Base-by-base conservation (phyloP, 495 filamentous ascomycete genomes). In the Penicillium malachiteum region DNA sequence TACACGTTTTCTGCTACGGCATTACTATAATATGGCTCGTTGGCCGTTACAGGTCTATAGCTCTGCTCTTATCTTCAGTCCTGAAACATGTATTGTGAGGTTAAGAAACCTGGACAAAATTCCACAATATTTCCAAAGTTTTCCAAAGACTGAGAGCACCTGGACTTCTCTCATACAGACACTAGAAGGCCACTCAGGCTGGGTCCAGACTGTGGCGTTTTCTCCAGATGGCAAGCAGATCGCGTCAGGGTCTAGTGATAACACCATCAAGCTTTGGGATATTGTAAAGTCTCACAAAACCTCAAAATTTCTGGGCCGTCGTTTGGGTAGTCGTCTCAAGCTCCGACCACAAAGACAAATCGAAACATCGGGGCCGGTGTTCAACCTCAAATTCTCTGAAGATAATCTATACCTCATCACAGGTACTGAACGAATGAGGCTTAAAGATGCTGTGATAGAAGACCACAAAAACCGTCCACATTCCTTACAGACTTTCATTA, bases 261-360 rank as follows among this genome's bases (percentile, higher is more conserved):
- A 55, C 1, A 71, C 60, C 9, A 50, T 79, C n/a, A 50, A 32
- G 1, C 54, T 61, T 38, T 62, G 50, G 59, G 42, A 62, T 17
- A 0, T 26, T 26, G 2, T 26, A 26, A 26, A 26, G 21, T 4
- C 21, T 26, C 2, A 26, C 21, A 26, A 26, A 4, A 26, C 21
- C 4, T 26, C 21, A 26, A 26, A 26, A 26, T 26, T 26, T 26
- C 21, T 26, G 1, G 4, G 21, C 21, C 21, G 21, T 26, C 21
- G 21, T 26, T 26, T 26, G 21, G 21, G 21, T 4, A 26, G 21
- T 26, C 21, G 21, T 26, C 21, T 26, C 21, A 26, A 26, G 4
- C 21, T 26, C 21, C 21, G 21, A 26, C 21, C 4, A 4, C 21
- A 26, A 26, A 26, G 21, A 26, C 2, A 26, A 26, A 26, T 26